Conservation (phyloP, 331 rosid species). For the Stylosanthes scabra region DNA sequence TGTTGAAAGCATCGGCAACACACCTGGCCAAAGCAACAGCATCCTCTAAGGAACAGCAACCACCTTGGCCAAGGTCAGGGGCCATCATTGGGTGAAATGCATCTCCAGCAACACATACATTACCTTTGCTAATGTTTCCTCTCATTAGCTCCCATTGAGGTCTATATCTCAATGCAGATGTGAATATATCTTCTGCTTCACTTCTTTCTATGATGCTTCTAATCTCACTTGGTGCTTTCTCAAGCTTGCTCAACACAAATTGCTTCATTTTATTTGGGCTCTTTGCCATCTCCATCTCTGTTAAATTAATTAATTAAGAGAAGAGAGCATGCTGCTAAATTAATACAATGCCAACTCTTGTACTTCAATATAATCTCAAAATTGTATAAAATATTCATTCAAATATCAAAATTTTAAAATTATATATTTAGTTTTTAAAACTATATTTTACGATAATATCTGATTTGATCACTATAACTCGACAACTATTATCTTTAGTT, state of each 20-base stretch:
- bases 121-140: conserved; percentile 51
- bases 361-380: too few relatives aligned
- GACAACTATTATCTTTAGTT: too few relatives aligned
- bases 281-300: conserved; percentile 46
- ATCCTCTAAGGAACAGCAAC: conserved; percentile 65
- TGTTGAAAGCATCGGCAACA: conserved; percentile 39
- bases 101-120: conserved; percentile 62
- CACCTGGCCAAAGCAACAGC: conserved; percentile 57
- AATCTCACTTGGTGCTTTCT: conserved; percentile 34
- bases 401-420: too few relatives aligned
- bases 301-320: not conserved
- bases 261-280: conserved; percentile 51
- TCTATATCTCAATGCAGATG: conserved; percentile 52
- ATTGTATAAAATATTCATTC: too few relatives aligned
- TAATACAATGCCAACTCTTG: not conserved
- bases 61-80: conserved; percentile 68
- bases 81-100: conserved; percentile 69
- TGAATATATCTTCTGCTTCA: conserved; percentile 22
- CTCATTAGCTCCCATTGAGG: conserved; percentile 52
- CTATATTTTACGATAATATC: too few relatives aligned
- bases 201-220: conserved; percentile 46
- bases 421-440: too few relatives aligned
- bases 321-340: not conserved
- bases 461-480: too few relatives aligned
- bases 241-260: conserved; percentile 46